Evolutionary conservation across 2,329 filamentous ascomycete species (phyloP), one percentile per base, ranked within the genome.

Genomic region (Microsporum ferrugineum): DNA sequence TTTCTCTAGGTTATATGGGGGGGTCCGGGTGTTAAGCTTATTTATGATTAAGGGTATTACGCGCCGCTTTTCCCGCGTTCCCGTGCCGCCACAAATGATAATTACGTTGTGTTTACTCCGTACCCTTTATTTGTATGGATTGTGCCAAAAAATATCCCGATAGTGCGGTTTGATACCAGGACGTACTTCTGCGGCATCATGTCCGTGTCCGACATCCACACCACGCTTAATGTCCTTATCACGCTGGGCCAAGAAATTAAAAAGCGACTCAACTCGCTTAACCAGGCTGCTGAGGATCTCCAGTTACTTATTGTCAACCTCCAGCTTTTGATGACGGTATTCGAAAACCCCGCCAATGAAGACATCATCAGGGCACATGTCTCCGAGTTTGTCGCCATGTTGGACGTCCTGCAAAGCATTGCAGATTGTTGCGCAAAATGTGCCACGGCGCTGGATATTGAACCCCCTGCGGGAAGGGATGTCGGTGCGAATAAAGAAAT

Each of bases 201-300:
- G 55, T 57, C 55, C 39, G 31, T 7, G 14, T 57, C 55, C 7
- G 55, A 57, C 23, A 57, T 57, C 39, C 7, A 12, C 23, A 14
- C 29, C 55, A 57, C 55, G 55, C 55, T 57, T 5, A 57, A 36
- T 17, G 7, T 57, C 29, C 58, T 59, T n/a, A 59, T 59, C 38
- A 59, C 29, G 58, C 43, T 59, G 8, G 58, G 39, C 12, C 23
- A 8, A 14, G 58, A 59, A 47, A 59, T 59, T 38, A 59, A 59
- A 29, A 59, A n/a, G 8, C 17, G 58, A 59, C 41, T 59, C 23
- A 5, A 59, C 38, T 59, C 58, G 38, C 34, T 59, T 14, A 59
- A 49, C 23, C 17, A 59, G 34, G 41, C 58, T 59, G 58, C 58
- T 29, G 58, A 59, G 29, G 58, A 59, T 17, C 58, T 59, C 34